Evolutionary conservation across 2,329 filamentous ascomycete genomes (phyloP), one percentile per base, ranked within the genome.

Genomic region (Fusarium oligoseptatum): DNA sequence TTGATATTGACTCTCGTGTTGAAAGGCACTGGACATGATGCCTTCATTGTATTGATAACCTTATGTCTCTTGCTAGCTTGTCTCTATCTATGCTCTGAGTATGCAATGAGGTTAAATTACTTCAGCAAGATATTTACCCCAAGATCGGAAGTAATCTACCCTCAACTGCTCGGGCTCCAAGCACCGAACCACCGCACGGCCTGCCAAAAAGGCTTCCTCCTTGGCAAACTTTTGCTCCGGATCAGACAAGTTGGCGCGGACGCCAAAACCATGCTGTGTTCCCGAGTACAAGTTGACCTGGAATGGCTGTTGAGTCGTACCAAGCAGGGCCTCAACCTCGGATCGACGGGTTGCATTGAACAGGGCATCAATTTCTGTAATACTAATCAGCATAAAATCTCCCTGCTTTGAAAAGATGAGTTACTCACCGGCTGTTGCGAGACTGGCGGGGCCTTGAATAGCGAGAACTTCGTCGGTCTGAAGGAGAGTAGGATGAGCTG

Each of bases 121-220:
- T 32, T 32, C 29, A 32, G 11, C 10, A 2, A 32, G 3, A 45
- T 14, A 45, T 45, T 39, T 45, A 8, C 20, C 6, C 41, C 41
- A 45, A 45, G 11, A 14, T 43, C 41, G 6, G n/a, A 24, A 15
- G 20, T 15, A 24, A 12, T 48, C 14, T 48, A 3, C 41, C 41
- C 12, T 22, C 29, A 50, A 9, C 17, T 29, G 24, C 9, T 29
- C 4, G 15, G 24, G 7, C 6, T 22, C 83, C 83, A 87, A 1
- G 90, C 86, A 62, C 92, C 87, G 78, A 95, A 94, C 91, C 92
- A 95, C 67, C 86, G 83, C 56, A 94, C 87, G 17, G 93, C 92
- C 85, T 95, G 93, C 75, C 89, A 84, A 81, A 81, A 95, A 95
- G 2, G 93, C 93, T 78, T 90, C 87, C 82, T 95, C 92, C 85